phyloP scores from a whole-genome alignment of 2,329 filamentous ascomycete species.

The Scedosporium aurantiacum region DNA sequence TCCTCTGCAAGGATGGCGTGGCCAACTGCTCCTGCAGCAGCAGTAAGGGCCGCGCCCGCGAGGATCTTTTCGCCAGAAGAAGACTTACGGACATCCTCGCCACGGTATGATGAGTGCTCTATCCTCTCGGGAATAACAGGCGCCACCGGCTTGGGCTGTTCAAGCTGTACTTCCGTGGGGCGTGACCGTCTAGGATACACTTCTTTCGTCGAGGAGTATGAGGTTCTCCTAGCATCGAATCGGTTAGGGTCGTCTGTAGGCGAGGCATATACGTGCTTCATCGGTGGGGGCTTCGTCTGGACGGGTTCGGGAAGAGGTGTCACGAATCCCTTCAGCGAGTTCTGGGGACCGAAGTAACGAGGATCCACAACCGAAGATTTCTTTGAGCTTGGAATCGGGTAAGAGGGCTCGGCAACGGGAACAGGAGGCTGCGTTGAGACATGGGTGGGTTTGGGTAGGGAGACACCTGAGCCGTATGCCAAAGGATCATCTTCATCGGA shows the following conservation, averaged over 20 bases:
- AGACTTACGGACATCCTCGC: background rate
- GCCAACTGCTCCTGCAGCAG: conserved; percentile 38
- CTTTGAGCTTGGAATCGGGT: conserved; percentile 9
- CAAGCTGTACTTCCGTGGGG: conserved; percentile 53
- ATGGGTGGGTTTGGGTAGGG: conserved; percentile 11
- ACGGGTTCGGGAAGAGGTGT: background rate
- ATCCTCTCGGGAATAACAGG: conserved; percentile 49
- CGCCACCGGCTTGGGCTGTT: conserved; percentile 71
- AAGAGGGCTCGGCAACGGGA: background rate
- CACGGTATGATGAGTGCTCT: conserved; percentile 12
- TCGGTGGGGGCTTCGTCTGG: background rate
- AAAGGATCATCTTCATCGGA: conserved; percentile 29
- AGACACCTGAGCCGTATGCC: conserved; percentile 28
- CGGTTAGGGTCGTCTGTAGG: conserved; percentile 53
- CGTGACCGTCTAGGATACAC: conserved; percentile 31
- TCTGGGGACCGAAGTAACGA: conserved; percentile 46
- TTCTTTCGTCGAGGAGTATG: conserved; percentile 31
- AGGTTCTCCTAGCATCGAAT: conserved; percentile 46
- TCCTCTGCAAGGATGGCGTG: conserved; percentile 5
- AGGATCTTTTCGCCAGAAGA: conserved; percentile 21
- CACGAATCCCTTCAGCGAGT: conserved; percentile 47
- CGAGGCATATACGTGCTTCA: conserved; percentile 44
- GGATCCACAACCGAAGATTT: conserved; percentile 46
- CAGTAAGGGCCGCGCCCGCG: conserved; percentile 34
- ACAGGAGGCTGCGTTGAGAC: background rate